Evolutionary conservation across 768 basidiomycete genomes (phyloP).

Genomic region (Harrya chromipes): DNA sequence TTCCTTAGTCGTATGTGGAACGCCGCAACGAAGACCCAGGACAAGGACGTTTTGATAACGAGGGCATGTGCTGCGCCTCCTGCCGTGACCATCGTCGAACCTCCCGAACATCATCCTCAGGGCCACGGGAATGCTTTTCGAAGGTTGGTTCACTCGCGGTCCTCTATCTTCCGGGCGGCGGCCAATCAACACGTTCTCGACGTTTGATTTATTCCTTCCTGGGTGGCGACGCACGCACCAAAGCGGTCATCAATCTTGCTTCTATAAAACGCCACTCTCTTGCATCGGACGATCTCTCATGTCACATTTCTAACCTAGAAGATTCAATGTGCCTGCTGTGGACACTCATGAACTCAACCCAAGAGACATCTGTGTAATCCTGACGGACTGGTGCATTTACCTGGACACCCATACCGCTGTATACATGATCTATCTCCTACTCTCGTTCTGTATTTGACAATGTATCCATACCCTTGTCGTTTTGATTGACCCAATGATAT

Average conservation of each 20-base stretch:
- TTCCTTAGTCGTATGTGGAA: constrained; percentile 79
- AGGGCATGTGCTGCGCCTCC: constrained; percentile 13
- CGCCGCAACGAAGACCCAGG: constrained; percentile 46
- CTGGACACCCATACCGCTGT: constrained; percentile 25
- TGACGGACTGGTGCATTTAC: constrained; percentile 17
- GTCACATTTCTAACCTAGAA: constrained; percentile 29
- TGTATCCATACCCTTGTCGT: constrained; percentile 29
- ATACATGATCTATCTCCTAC: constrained; percentile 24
- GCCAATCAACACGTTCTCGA: constrained; percentile 25
- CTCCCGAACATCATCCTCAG: constrained; percentile 23
- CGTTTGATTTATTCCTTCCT: constrained; percentile 17
- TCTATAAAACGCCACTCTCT: constrained; percentile 23
- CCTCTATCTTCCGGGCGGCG: constrained; percentile 40
- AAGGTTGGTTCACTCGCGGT: constrained; percentile 43
- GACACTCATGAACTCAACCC: constrained; percentile 17
- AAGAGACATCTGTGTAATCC: constrained; percentile 4
- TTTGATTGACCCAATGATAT: constrained; percentile 19
- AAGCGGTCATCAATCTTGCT: constrained; percentile 20
- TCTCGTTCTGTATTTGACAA: constrained; percentile 31
- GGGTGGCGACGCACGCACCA: background rate
- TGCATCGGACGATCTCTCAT: constrained; percentile 15
- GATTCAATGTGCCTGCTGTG: constrained; percentile 18
- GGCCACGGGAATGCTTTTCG: constrained; percentile 36
- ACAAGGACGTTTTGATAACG: constrained; percentile 22
- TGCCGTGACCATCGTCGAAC: constrained; percentile 26